Evolutionary conservation across 2,329 filamentous ascomycete genomes (phyloP).

Genomic region (Fonsecaea pugnacius): DNA sequence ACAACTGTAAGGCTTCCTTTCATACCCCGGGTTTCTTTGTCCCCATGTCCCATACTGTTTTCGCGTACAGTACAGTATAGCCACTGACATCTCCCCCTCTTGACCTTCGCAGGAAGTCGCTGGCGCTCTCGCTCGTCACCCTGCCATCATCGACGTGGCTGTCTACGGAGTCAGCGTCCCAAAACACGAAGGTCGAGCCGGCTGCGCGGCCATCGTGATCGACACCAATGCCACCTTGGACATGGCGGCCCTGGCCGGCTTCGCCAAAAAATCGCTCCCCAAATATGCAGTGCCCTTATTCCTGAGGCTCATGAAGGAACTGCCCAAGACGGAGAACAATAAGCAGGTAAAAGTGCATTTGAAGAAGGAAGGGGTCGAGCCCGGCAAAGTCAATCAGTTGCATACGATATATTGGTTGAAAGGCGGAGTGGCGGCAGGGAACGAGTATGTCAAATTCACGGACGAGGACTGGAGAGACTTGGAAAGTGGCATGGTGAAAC

Average conservation of each 20-base stretch:
- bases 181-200: not conserved
- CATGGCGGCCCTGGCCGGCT: not conserved
- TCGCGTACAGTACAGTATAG: not conserved
- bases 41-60: not conserved
- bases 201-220: not conserved
- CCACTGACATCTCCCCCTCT: not conserved
- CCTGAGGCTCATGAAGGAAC: not conserved
- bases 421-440: not conserved
- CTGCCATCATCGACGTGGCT: not conserved
- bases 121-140: not conserved
- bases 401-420: not conserved
- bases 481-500: not conserved
- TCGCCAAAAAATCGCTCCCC: not conserved
- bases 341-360: not conserved
- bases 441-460: not conserved
- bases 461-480: not conserved
- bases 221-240: not conserved
- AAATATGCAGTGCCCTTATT: not conserved
- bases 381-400: not conserved
- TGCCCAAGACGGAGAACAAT: not conserved
- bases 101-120: not conserved
- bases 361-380: not conserved
- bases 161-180: not conserved
- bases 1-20: slow-evolving; percentile 61
- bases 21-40: not conserved